Evolutionary conservation across 2,329 filamentous ascomycete species (phyloP).

Genomic region (Fusarium begoniae): DNA sequence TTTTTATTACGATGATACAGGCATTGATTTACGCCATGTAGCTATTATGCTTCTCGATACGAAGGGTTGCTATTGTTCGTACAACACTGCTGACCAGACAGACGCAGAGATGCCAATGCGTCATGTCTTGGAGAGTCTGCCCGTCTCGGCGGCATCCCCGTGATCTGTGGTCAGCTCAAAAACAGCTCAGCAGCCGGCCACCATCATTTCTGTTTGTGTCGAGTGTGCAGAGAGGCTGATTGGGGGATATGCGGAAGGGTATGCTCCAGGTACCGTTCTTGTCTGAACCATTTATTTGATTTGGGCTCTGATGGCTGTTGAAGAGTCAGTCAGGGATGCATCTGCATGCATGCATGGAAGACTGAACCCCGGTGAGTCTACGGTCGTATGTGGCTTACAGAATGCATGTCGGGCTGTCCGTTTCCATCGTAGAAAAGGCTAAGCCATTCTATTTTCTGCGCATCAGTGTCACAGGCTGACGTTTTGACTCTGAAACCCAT

Average conservation of each 20-base stretch:
- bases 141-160: slow-evolving; percentile 31
- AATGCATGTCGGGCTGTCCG: slow-evolving; percentile 31
- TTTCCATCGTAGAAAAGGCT: slow-evolving; percentile 27
- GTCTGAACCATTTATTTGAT: slow-evolving; percentile 15
- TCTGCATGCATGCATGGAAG: slow-evolving; percentile 30
- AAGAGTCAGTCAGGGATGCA: slow-evolving; percentile 23
- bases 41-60: slow-evolving; percentile 1
- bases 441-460: slow-evolving; percentile 15
- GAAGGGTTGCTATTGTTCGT: slow-evolving; percentile 20
- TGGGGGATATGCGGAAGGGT: slow-evolving; percentile 18
- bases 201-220: slow-evolving; percentile 13
- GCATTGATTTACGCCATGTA: slow-evolving; percentile 7
- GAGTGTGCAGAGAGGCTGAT: slow-evolving; percentile 21
- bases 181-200: slow-evolving; percentile 39
- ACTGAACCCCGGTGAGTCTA: slow-evolving; percentile 24
- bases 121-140: slow-evolving; percentile 24
- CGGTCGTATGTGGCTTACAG: slow-evolving; percentile 31
- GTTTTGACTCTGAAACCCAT: not conserved
- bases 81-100: slow-evolving; percentile 31
- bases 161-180: slow-evolving; percentile 41
- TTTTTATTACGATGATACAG: not conserved
- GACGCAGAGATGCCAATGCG: not conserved
- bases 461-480: slow-evolving; percentile 18
- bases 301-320: slow-evolving; percentile 6
- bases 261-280: slow-evolving; percentile 31